A percentile compares a stretch with the other conserved stretches of the same genome.
These are phyloP conservation scores for Glebionis coronaria DNA, from an alignment of 129 eudicot species.

Conservation along the genomic window DNA sequence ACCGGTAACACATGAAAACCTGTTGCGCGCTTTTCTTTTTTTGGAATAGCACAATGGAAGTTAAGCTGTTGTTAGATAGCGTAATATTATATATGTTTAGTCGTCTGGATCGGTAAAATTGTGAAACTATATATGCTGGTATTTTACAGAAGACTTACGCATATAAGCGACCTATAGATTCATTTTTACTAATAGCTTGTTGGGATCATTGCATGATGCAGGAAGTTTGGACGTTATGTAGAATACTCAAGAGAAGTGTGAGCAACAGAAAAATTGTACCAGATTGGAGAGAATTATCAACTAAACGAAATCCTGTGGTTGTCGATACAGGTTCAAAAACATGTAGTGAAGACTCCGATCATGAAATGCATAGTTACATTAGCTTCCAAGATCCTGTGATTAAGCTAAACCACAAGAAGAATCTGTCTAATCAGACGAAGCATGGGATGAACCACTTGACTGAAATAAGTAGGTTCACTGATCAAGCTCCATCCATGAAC, in stretches of 20 bases:
- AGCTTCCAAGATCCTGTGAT: conserved; percentile 37
- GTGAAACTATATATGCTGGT: too few relatives aligned
- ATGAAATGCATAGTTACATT: conserved; percentile 38
- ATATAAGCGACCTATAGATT: too few relatives aligned
- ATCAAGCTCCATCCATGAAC: conserved; percentile 24
- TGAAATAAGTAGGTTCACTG: not conserved
- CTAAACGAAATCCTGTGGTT: conserved; percentile 19
- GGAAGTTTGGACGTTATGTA: conserved; percentile 93
- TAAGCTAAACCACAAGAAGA: not conserved
- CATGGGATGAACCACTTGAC: conserved; percentile 25
- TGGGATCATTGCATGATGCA: conserved; percentile 25
- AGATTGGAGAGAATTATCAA: conserved; percentile 48
- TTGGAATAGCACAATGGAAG: too few relatives aligned
- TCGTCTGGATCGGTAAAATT: too few relatives aligned
- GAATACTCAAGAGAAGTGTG: conserved; percentile 60
- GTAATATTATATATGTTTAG: too few relatives aligned
- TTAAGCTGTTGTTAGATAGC: too few relatives aligned
- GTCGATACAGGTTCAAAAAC: conserved; percentile 30
- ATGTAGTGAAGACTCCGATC: conserved; percentile 46
- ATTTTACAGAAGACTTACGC: too few relatives aligned
- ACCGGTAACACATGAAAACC: too few relatives aligned
- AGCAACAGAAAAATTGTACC: conserved; percentile 40
- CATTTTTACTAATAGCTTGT: not conserved
- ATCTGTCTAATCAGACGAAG: not conserved
- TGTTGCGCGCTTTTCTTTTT: too few relatives aligned